These are phyloP conservation scores for Chaetoceros muelleri DNA, from an alignment of 108 stramenopile species.

Conservation along the genomic window DNA sequence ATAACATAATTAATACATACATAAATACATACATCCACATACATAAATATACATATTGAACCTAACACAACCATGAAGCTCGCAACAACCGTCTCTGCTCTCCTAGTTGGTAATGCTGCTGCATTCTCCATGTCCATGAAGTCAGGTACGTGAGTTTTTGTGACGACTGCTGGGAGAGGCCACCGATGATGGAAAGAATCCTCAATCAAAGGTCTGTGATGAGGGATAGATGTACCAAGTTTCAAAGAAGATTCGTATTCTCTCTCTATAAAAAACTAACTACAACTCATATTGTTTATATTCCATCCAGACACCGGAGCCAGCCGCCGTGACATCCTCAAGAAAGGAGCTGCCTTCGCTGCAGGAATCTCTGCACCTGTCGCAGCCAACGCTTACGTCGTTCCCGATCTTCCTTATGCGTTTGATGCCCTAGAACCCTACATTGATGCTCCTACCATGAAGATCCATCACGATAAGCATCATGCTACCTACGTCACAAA, in stretches of 20 bases:
- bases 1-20: too few relatives aligned
- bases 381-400: slow-evolving; percentile 60
- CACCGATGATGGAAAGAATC: neutral
- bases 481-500: slow-evolving; percentile 74
- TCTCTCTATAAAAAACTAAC: neutral
- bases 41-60: too few relatives aligned
- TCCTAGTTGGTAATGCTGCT: slow-evolving; percentile 38
- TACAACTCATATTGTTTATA: slow-evolving; percentile 2
- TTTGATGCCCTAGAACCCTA: slow-evolving; percentile 92
- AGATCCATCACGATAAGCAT: slow-evolving; percentile 94
- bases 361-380: slow-evolving; percentile 38
- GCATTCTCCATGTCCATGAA: slow-evolving; percentile 63
- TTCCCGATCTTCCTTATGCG: slow-evolving; percentile 87
- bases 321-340: slow-evolving; percentile 57
- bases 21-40: too few relatives aligned
- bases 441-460: slow-evolving; percentile 94
- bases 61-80: slow-evolving; percentile 36
- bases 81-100: slow-evolving; percentile 28
- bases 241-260: slow-evolving; percentile 1
- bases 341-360: slow-evolving; percentile 48
- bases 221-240: too few relatives aligned
- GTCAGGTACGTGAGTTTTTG: slow-evolving; percentile 37
- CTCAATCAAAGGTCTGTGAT: too few relatives aligned
- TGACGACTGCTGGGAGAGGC: neutral
- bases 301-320: slow-evolving; percentile 18